Base-by-base conservation (phyloP, 352 stramenopile genomes). In the Phytophthora aleatoria region DNA sequence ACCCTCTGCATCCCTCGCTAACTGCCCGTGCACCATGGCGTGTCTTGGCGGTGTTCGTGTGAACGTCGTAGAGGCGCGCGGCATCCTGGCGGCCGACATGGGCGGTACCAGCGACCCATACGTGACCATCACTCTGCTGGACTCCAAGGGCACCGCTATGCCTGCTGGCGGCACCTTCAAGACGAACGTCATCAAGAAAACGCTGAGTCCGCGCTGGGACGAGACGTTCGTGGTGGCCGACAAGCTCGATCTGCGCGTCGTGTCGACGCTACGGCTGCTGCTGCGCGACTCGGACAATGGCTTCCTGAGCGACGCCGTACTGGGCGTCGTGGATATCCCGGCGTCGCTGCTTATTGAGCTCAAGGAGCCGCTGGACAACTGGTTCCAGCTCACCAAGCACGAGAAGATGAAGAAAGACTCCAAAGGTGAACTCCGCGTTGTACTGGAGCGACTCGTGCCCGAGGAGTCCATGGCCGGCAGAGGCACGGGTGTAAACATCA, bases 401-500 rank as follows among this genome's bases (percentile, higher is more conserved):
- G 47, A 75, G 0, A 89, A 89, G 60, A 91, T 91, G 83, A 89
- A 90, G 65, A 87, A 87, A 42, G 83, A 91, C 44, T 77, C 83
- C 3, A 79, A 67, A 1, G 83, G 83, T 3, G 83, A 91, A 30
- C 63, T 91, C 2, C 80, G 64, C 26, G 58, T 92, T 24, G 65
- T 91, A 24, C 69, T 89, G n/a, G 69, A 78, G 49, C 70, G 61
- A 5, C 24, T 76, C 3, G 50, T 50, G 13, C 36, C 60, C 0
- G 45, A 57, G 5, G 64, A 68, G 3, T 58, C 50, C 3, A 49
- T 42, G 16, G 50, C 51, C 31, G 60, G 67, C 5, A 35, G 67
- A 48, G 62, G 67, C 12, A 69, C 67, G 6, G 63, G 67, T 2
- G 67, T 72, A 5, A 69, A 65, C n/a, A 67, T 74, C 13, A 51